These are phyloP conservation scores for Torrubiella hemipterigena DNA, from an alignment of 2,329 filamentous ascomycete genomes.

Conservation along the genomic window DNA sequence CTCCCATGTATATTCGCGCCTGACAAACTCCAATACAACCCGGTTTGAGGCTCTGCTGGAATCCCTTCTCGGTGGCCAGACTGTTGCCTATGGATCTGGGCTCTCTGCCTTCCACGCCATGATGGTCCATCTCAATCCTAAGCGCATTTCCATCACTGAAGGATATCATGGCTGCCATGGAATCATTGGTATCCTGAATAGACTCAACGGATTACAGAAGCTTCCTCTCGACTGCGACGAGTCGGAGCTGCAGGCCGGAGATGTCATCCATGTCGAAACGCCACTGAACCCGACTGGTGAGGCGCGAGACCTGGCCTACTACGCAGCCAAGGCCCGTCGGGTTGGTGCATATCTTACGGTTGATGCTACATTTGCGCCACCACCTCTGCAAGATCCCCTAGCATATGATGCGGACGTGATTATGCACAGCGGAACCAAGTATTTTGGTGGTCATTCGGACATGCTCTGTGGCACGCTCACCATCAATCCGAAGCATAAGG, in stretches of 20 bases:
- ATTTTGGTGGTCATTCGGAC: conserved; percentile 90
- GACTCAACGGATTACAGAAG: conserved; percentile 63
- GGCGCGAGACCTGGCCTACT: conserved; percentile 60
- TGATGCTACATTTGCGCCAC: conserved; percentile 87
- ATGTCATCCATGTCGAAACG: conserved; percentile 85
- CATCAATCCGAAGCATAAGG: conserved; percentile 39
- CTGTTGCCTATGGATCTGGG: conserved; percentile 72
- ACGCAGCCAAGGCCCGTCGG: conserved; percentile 59
- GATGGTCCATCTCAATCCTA: conserved; percentile 73
- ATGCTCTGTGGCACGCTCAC: conserved; percentile 79
- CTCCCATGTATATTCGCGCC: conserved; percentile 73
- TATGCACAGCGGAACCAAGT: conserved; percentile 93
- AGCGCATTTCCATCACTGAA: conserved; percentile 66
- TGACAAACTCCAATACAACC: conserved; percentile 65
- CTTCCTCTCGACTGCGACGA: conserved; percentile 59
- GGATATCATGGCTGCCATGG: conserved; percentile 94
- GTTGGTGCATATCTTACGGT: conserved; percentile 68
- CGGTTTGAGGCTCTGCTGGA: conserved; percentile 77
- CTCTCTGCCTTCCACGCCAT: conserved; percentile 82
- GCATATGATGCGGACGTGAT: conserved; percentile 68
- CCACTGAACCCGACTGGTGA: conserved; percentile 85
- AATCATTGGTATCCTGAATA: conserved; percentile 60
- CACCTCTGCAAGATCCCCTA: conserved; percentile 80
- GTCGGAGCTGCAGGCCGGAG: conserved; percentile 58
- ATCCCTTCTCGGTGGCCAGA: conserved; percentile 56